A percentile compares a stretch with the other conserved stretches of the same genome.
Evolutionary conservation across 2,329 filamentous ascomycete species (phyloP).

Genomic region (Ophiostoma perfectum): DNA sequence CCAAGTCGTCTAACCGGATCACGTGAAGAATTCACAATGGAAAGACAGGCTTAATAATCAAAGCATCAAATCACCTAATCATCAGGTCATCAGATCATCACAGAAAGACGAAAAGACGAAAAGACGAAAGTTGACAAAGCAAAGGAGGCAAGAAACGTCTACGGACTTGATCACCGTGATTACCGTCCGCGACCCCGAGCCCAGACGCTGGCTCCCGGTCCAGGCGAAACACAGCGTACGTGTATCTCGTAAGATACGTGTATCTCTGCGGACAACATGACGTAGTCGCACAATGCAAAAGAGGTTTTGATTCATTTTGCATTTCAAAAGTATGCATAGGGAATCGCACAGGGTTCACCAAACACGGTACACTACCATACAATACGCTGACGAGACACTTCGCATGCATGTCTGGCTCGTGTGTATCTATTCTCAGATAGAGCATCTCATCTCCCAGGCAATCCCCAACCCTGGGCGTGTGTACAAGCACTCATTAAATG

Average conservation of each 20-base stretch:
- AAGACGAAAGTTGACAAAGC: neutral
- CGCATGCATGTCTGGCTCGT: neutral
- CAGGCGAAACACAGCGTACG: neutral
- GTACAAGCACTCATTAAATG: neutral
- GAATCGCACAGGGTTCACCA: neutral
- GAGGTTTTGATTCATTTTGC: neutral
- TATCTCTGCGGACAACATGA: neutral
- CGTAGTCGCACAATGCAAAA: slow-evolving; percentile 8
- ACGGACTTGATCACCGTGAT: neutral
- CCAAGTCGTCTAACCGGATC: neutral
- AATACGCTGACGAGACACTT: neutral
- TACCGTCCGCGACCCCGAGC: neutral
- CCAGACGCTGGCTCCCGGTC: neutral
- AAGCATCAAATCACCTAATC: too few species aligned
- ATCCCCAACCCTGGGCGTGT: neutral
- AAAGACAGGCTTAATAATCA: neutral
- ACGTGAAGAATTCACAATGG: neutral
- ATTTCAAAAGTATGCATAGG: neutral
- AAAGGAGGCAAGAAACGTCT: neutral
- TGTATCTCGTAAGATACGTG: neutral
- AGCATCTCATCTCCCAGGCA: slow-evolving; percentile 1
- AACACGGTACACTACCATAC: neutral
- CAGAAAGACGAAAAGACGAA: neutral
- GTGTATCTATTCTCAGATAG: neutral
- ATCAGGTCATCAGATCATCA: too few species aligned